Base-by-base conservation (phyloP, 2,329 filamentous ascomycete genomes). In the Pestalotiopsis sp. region DNA sequence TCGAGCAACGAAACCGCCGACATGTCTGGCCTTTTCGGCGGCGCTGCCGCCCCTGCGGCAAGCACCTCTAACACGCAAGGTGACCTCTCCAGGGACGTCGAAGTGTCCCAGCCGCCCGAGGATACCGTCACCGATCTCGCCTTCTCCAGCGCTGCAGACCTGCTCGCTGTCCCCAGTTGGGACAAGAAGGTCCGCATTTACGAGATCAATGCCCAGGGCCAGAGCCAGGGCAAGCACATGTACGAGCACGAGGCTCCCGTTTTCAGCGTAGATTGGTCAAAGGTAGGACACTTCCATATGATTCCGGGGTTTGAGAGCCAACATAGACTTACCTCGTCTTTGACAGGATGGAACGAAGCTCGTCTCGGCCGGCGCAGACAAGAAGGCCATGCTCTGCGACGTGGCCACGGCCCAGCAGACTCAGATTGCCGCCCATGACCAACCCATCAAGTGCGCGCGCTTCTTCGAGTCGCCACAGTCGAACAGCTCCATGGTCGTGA, bases 111-210 rank as follows among this genome's bases (percentile, higher is more conserved):
- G 72, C 92, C 93, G 14, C 96, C 96, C 25, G 91, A 94, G 74
- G 96, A 99, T 82, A 93, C 92, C 81, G 92, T 98, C 77, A 95
- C 95, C 45, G 94, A 94, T 78, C 87, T 99, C 70, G 85, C 90
- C 63, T 99, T 98, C 84, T 77, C 86, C 77, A 77, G 83, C 71
- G 77, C 85, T 78, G 76, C 80, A 76, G 94, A 98, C 76, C 92
- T 97, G 78, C 86, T 99, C 20, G 94, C 95, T 27, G 93, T 98
- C 45, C 86, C 94, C 62, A 97, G 94, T 75, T 99, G 96, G 96
- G 96, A 99, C 83, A 97, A 97, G 85, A 97, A 97, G 81, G 94
- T 98, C 72, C 92, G 95, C 77, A 95, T 99, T 78, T 99, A 98
- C 83, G 94, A 98, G 81, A 94, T 98, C 78, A 90, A 91, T 72